Base-by-base conservation (phyloP, 2,329 filamentous ascomycete genomes). In the Pleurostoma richardsiae region DNA sequence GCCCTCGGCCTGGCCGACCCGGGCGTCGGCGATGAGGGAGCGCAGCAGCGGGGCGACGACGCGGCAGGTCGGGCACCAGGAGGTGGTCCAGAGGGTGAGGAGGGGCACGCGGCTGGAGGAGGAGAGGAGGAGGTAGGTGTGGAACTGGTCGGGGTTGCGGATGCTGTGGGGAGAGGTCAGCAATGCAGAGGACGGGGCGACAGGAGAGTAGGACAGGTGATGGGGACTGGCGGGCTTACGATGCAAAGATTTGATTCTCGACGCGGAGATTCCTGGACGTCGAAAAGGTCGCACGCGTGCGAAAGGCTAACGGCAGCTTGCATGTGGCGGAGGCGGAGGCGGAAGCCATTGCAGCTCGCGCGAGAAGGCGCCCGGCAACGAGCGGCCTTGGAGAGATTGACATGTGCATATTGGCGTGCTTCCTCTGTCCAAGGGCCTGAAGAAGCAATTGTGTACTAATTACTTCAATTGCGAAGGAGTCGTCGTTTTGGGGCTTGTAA, bases 41-140 rank as follows among this genome's bases (percentile, higher is more conserved):
- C 58, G 59, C 5, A 83, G 44, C 8, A 80, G 60, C 4, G 79
- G 79, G 4, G 65, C 63, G 28, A 82, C 68, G 30, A 62, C 59
- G 41, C 67, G 69, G 60, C 80, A 83, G 11, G 77, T 75, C 4
- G 71, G 62, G 59, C 80, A 83, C 66, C 73, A 82, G 6, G 76
- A 76, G 1, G 79, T 71, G 0, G 78, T 80, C 80, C 79, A 84
- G 39, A 83, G 65, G 2, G 79, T 82, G 46, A 83, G 57, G n/a
- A 83, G 72, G 3, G 80, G 79, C 3, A 64, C 72, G 40, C 73
- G 69, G 5, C 77, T 67, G 5, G 77, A 76, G 3, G 74, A 71
- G 3, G 76, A 78, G 44, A 80, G 66, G n/a, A 75, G 68, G 47
- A 79, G 69, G 62, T 80, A 76, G 19, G 73, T 77, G 57, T 73